Evolutionary conservation across 106 monocot species (phyloP).

Genomic region (Allium cepa): DNA sequence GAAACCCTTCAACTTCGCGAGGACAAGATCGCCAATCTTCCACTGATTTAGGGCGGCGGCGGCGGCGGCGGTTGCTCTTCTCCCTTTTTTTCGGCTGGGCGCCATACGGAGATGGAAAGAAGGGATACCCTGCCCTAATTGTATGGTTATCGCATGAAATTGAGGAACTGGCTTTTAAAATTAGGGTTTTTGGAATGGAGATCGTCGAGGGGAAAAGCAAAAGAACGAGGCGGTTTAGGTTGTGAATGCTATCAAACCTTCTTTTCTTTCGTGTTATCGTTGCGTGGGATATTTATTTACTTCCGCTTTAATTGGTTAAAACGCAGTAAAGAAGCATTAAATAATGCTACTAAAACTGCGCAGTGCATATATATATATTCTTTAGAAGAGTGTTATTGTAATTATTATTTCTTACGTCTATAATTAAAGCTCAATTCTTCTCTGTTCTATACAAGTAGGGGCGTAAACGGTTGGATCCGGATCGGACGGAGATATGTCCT

Average conservation of each 20-base stretch:
- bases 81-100: slow-evolving; percentile 62
- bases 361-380: too few relatives aligned
- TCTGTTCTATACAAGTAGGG: too few relatives aligned
- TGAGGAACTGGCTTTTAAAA: background rate
- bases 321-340: too few relatives aligned
- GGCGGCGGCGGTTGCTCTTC: slow-evolving; percentile 36
- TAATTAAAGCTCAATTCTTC: too few relatives aligned
- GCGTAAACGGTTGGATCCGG: too few relatives aligned
- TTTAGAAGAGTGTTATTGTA: too few relatives aligned
- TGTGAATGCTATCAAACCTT: slow-evolving; percentile 11
- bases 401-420: too few relatives aligned
- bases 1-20: slow-evolving; percentile 99
- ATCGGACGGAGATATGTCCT: too few relatives aligned
- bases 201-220: background rate
- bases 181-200: background rate
- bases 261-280: background rate
- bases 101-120: slow-evolving; percentile 39
- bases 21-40: slow-evolving; percentile 98
- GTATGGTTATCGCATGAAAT: slow-evolving; percentile 22
- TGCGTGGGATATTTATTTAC: too few relatives aligned
- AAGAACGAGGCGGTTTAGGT: slow-evolving; percentile 8
- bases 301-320: too few relatives aligned
- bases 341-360: too few relatives aligned
- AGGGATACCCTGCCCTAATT: background rate
- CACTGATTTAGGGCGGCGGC: slow-evolving; percentile 67